Conservation (phyloP, 495 filamentous ascomycete genomes). For the Xylaria acuta region DNA sequence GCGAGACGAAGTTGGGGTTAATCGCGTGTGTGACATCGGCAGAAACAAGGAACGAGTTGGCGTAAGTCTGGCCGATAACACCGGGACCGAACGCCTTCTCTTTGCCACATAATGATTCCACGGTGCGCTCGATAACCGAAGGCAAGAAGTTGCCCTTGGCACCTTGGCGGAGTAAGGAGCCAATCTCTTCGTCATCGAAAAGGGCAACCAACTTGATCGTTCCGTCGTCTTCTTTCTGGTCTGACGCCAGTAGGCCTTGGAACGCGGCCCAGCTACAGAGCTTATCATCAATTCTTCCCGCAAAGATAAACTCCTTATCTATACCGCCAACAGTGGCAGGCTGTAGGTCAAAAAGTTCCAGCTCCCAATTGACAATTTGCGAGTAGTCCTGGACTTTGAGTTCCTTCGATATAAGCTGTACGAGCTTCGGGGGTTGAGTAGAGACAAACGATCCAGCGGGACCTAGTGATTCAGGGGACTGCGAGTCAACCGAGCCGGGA, state of each 20-base stretch:
- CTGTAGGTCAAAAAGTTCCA: slow-evolving; percentile 94
- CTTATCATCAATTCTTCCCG: slow-evolving; percentile 94
- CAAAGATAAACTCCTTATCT: slow-evolving; percentile 94
- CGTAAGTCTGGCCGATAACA: slow-evolving; percentile 80
- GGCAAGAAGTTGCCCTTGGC: slow-evolving; percentile 88
- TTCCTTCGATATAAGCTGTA: slow-evolving; percentile 78
- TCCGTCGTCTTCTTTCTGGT: slow-evolving; percentile 55
- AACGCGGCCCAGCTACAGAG: slow-evolving; percentile 93
- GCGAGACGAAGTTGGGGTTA: slow-evolving; percentile 86
- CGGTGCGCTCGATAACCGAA: slow-evolving; percentile 76
- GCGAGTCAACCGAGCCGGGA: slow-evolving; percentile 42
- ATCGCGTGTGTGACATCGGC: slow-evolving; percentile 94
- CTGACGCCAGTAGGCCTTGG: slow-evolving; percentile 76
- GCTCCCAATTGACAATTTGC: slow-evolving; percentile 91
- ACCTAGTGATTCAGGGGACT: slow-evolving; percentile 49
- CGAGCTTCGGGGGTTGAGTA: slow-evolving; percentile 83
- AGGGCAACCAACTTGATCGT: slow-evolving; percentile 85
- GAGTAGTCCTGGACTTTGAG: slow-evolving; percentile 70
- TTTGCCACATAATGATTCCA: slow-evolving; percentile 66
- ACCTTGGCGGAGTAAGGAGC: slow-evolving; percentile 86
- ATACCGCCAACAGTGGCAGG: slow-evolving; percentile 84
- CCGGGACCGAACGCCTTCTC: slow-evolving; percentile 63
- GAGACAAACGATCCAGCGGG: slow-evolving; percentile 68
- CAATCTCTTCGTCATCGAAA: slow-evolving; percentile 97
- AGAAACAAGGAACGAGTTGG: slow-evolving; percentile 90